These are phyloP conservation scores for Cytospora mali DNA, from an alignment of 2,329 filamentous ascomycete species.

Conservation along the genomic window DNA sequence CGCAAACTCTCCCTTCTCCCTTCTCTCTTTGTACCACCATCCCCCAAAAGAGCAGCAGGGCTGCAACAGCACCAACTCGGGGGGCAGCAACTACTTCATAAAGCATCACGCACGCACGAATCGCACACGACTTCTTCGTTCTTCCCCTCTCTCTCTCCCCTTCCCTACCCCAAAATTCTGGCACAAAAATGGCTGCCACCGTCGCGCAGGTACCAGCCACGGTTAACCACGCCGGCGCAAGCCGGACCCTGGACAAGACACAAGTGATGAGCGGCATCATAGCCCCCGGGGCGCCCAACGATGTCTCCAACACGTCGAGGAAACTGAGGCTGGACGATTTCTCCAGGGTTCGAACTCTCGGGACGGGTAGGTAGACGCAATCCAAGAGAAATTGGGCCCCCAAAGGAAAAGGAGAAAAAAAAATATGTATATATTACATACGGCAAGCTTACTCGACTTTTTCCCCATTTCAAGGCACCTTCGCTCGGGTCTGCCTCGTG, in stretches of 20 bases:
- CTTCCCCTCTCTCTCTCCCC: neutral
- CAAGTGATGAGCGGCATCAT: slow-evolving; percentile 11
- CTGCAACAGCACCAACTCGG: neutral
- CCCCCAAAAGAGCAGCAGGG: neutral
- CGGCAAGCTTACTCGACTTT: slow-evolving; percentile 15
- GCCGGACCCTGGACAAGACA: slow-evolving; percentile 23
- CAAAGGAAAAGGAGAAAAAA: too few species aligned
- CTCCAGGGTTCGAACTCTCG: slow-evolving; percentile 72
- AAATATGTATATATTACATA: too few species aligned
- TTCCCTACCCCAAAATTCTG: too few species aligned
- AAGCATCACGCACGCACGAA: slow-evolving; percentile 1
- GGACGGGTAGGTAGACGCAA: slow-evolving; percentile 60
- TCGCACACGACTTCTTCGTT: neutral
- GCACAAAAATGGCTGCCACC: slow-evolving; percentile 37
- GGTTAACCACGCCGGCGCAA: slow-evolving; percentile 29
- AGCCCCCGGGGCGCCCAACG: slow-evolving; percentile 31
- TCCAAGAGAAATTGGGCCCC: neutral
- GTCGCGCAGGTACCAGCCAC: slow-evolving; percentile 35
- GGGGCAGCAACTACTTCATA: neutral
- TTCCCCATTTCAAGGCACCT: slow-evolving; percentile 63
- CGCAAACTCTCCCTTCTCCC: neutral
- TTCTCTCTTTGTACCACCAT: neutral
- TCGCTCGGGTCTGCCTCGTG: slow-evolving; percentile 80
- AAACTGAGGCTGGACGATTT: slow-evolving; percentile 62
- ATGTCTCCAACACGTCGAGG: slow-evolving; percentile 33